phyloP scores from a whole-genome alignment of 2,329 filamentous ascomycete genomes.

The Zymoseptoria pseudotritici region DNA sequence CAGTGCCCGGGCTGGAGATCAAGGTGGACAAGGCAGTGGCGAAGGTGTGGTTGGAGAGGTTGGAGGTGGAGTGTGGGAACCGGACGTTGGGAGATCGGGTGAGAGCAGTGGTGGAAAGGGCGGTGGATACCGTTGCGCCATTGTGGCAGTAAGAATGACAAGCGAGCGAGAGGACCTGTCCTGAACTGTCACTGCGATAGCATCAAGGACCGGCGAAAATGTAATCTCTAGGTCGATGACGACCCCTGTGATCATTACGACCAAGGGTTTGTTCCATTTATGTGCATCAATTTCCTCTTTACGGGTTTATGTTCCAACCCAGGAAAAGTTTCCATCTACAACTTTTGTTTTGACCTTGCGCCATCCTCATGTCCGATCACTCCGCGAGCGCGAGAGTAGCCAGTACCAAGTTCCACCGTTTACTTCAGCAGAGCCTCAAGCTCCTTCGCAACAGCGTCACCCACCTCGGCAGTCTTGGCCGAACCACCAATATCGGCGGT shows the following conservation, averaged over 20 bases:
- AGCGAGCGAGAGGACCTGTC: too few species aligned
- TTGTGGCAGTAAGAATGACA: conserved; percentile 12
- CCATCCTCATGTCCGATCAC: background rate
- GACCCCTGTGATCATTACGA: background rate
- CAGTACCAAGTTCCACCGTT: background rate
- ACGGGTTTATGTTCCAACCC: background rate
- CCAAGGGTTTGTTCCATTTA: background rate
- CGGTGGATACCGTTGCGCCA: conserved; percentile 21
- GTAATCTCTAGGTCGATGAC: background rate
- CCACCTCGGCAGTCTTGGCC: conserved; percentile 67
- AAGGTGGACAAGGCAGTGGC: conserved; percentile 81
- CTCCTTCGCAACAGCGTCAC: conserved; percentile 72
- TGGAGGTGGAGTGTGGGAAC: conserved; percentile 78
- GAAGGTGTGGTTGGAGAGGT: conserved; percentile 81
- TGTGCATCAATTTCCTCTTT: background rate
- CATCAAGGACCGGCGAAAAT: background rate
- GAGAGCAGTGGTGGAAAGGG: conserved; percentile 79
- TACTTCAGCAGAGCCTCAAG: conserved; percentile 59
- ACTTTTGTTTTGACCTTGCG: background rate
- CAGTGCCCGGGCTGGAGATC: conserved; percentile 82
- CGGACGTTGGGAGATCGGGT: conserved; percentile 75
- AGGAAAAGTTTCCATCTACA: background rate
- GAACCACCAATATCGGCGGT: conserved; percentile 82
- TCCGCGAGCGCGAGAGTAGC: background rate
- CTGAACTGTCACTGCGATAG: background rate